These are phyloP conservation scores for Hirsutella minnesotensis DNA, from an alignment of 2,329 filamentous ascomycete genomes.

Conservation along the genomic window DNA sequence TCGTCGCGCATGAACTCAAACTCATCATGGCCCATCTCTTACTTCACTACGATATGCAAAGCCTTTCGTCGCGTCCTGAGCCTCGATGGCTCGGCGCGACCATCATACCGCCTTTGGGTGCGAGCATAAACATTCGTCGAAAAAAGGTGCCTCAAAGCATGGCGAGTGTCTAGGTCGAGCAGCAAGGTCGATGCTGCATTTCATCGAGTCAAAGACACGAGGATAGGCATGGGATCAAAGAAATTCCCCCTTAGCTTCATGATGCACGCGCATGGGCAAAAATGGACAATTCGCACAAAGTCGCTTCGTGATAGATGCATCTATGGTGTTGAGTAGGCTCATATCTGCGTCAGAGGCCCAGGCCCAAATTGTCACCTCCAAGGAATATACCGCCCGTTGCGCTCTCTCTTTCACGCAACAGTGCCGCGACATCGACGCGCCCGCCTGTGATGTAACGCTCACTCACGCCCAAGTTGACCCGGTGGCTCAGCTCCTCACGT, in stretches of 20 bases:
- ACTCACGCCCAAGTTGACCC: slow-evolving; percentile 80
- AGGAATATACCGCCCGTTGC: slow-evolving; percentile 19
- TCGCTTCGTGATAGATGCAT: no score
- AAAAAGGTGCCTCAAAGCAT: not conserved
- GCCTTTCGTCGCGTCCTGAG: slow-evolving; percentile 24
- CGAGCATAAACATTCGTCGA: slow-evolving; percentile 14
- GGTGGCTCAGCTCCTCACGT: slow-evolving; percentile 54
- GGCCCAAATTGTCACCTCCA: slow-evolving; percentile 27
- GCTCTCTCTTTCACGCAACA: slow-evolving; percentile 50
- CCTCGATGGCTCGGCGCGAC: slow-evolving; percentile 32
- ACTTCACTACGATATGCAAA: slow-evolving; percentile 39
- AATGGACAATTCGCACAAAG: not conserved
- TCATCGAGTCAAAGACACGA: no score
- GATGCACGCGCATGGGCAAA: not conserved
- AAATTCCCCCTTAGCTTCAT: no score
- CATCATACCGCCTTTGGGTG: slow-evolving; percentile 17
- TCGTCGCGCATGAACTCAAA: slow-evolving; percentile 43
- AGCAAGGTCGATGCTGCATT: not conserved
- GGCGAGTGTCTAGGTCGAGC: not conserved
- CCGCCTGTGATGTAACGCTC: slow-evolving; percentile 78
- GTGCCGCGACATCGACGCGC: slow-evolving; percentile 66
- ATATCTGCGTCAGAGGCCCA: slow-evolving; percentile 13
- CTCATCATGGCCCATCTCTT: slow-evolving; percentile 39
- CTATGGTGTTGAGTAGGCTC: no score
- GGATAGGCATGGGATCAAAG: no score